These are phyloP conservation scores for Rhodotorula sp. DNA, from an alignment of 1,284 basidiomycete species.

Conservation along the genomic window DNA sequence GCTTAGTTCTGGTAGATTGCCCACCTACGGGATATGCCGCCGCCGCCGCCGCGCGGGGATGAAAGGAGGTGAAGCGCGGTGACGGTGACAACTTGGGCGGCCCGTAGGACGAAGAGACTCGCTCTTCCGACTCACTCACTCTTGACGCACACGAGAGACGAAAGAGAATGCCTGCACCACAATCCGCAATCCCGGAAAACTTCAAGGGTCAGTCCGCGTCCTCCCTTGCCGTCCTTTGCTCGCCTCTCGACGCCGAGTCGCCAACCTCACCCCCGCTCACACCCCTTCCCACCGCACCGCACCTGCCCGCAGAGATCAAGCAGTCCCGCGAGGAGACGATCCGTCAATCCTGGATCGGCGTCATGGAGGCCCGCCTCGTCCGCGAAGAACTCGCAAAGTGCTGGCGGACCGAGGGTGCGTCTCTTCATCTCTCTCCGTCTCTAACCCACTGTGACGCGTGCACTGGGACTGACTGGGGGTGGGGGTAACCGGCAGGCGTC, in stretches of 20 bases:
- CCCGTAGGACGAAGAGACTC: neutral
- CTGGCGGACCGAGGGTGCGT: slow-evolving; percentile 75
- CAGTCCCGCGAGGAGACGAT: slow-evolving; percentile 71
- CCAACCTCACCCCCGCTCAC: neutral
- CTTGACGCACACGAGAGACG: neutral
- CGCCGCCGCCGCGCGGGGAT: no score
- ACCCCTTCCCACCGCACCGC: neutral
- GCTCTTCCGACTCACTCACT: neutral
- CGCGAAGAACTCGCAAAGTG: slow-evolving; percentile 89
- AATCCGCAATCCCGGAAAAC: slow-evolving; percentile 34
- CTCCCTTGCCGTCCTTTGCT: no score
- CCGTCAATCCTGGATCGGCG: slow-evolving; percentile 89
- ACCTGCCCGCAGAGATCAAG: slow-evolving; percentile 50
- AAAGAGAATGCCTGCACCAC: slow-evolving; percentile 23
- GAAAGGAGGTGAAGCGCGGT: neutral
- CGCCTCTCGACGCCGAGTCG: neutral
- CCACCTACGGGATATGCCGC: no score
- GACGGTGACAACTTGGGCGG: neutral
- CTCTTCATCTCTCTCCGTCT: slow-evolving; percentile 9
- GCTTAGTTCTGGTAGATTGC: no score
- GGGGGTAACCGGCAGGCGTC: slow-evolving; percentile 26
- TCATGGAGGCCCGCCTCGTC: slow-evolving; percentile 90
- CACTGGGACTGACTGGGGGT: no score
- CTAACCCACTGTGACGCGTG: neutral
- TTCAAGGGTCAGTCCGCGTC: slow-evolving; percentile 28